phyloP scores from a whole-genome alignment of 2,329 filamentous ascomycete genomes.

The Claviceps pazoutovae region DNA sequence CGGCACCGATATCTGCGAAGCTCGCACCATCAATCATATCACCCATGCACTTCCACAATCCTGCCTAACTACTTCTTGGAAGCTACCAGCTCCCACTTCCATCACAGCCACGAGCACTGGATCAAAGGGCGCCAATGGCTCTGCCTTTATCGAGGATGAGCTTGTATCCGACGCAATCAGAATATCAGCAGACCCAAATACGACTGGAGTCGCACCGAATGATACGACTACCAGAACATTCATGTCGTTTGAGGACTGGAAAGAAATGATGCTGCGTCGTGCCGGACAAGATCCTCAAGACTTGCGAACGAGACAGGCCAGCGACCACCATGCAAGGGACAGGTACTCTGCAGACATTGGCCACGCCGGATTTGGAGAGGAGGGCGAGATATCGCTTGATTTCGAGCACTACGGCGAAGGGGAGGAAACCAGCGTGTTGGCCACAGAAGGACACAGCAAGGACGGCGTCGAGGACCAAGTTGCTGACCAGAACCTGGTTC shows the following conservation, averaged over 20 bases:
- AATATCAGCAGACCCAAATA: background rate
- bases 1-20: constrained; percentile 28
- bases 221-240: constrained; percentile 37
- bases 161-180: background rate
- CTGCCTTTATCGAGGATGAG: background rate
- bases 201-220: constrained; percentile 3
- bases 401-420: constrained; percentile 28
- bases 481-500: constrained; percentile 27
- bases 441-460: constrained; percentile 7
- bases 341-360: constrained; percentile 47
- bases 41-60: constrained; percentile 65
- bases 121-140: background rate
- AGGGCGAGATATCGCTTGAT: constrained; percentile 61
- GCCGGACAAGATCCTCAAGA: constrained; percentile 60
- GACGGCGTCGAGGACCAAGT: constrained; percentile 10
- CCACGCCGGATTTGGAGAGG: constrained; percentile 70
- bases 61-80: constrained; percentile 54
- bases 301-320: constrained; percentile 47
- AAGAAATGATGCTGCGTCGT: constrained; percentile 78
- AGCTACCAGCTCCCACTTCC: constrained; percentile 15
- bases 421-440: constrained; percentile 3
- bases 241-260: constrained; percentile 97
- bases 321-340: constrained; percentile 34
- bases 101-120: background rate
- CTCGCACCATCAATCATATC: constrained; percentile 65